These are phyloP conservation scores for Chlorella sp. DNA, from an alignment of 139 green algal genomes.

Conservation along the genomic window DNA sequence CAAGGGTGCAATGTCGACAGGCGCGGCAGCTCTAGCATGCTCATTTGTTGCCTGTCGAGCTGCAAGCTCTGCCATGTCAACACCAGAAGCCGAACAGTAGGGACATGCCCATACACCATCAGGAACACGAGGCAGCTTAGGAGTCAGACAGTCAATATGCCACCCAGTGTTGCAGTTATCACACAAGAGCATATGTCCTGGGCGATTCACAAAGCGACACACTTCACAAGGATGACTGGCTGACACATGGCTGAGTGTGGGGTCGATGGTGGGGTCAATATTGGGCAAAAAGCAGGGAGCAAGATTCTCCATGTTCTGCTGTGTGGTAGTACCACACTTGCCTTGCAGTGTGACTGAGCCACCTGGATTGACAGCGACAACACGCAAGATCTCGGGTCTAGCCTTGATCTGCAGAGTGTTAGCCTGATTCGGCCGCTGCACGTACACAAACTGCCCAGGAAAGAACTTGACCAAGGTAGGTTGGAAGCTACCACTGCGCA, in stretches of 20 bases:
- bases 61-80: no score
- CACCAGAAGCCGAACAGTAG: no score
- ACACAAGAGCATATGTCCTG: neutral
- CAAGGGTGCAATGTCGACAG: no score
- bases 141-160: neutral
- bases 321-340: neutral
- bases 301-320: neutral
- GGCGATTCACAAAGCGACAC: neutral
- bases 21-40: no score
- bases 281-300: slow-evolving; percentile 1
- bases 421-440: neutral
- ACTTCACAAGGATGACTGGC: neutral
- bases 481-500: slow-evolving; percentile 2
- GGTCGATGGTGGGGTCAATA: neutral
- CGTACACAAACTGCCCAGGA: slow-evolving; percentile 13
- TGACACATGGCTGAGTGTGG: neutral
- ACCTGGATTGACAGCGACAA: neutral
- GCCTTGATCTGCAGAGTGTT: neutral
- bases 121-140: no score
- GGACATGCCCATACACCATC: no score
- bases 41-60: no score
- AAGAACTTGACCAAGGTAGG: neutral
- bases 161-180: neutral
- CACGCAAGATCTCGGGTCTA: neutral
- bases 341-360: neutral